These are phyloP conservation scores for Nannizziopsis barbatae DNA, from an alignment of 2,329 filamentous ascomycete genomes.

Conservation along the genomic window DNA sequence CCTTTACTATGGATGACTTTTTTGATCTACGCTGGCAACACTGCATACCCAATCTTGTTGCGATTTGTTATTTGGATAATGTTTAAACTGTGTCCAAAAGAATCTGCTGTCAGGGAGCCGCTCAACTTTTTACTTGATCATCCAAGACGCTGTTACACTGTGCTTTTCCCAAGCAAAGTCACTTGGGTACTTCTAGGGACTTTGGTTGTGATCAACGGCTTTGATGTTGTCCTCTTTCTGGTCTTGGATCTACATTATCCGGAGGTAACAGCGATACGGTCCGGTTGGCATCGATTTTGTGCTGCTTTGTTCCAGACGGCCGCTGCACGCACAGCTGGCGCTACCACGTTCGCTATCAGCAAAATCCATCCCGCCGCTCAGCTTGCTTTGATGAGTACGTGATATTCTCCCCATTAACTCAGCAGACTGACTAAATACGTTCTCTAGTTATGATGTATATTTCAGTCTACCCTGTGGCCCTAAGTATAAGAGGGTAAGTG, in stretches of 20 bases:
- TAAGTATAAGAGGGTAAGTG: constrained; percentile 57
- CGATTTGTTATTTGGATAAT: constrained; percentile 49
- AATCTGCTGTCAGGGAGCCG: constrained; percentile 27
- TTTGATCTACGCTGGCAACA: constrained; percentile 32
- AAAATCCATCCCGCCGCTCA: constrained; percentile 46
- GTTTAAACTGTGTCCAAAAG: constrained; percentile 37
- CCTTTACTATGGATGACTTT: constrained; percentile 32
- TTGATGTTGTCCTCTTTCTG: constrained; percentile 47
- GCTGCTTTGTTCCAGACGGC: constrained; percentile 45
- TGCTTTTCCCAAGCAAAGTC: constrained; percentile 49
- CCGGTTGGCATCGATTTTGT: constrained; percentile 15
- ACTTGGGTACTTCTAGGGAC: constrained; percentile 48
- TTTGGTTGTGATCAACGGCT: constrained; percentile 42
- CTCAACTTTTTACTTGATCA: constrained; percentile 51
- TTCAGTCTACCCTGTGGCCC: constrained; percentile 87
- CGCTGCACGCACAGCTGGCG: constrained; percentile 41
- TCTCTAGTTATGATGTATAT: constrained; percentile 96
- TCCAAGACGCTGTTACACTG: constrained; percentile 51
- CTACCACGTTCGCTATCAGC: constrained; percentile 41
- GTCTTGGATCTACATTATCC: constrained; percentile 43
- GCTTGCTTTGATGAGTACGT: constrained; percentile 42
- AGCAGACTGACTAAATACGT: constrained; percentile 19
- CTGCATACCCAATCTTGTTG: constrained; percentile 44
- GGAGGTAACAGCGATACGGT: constrained; percentile 27
- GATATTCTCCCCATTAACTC: background rate